phyloP scores from a whole-genome alignment of 176 grass and related monocot species.

The Aegilops longissima region DNA sequence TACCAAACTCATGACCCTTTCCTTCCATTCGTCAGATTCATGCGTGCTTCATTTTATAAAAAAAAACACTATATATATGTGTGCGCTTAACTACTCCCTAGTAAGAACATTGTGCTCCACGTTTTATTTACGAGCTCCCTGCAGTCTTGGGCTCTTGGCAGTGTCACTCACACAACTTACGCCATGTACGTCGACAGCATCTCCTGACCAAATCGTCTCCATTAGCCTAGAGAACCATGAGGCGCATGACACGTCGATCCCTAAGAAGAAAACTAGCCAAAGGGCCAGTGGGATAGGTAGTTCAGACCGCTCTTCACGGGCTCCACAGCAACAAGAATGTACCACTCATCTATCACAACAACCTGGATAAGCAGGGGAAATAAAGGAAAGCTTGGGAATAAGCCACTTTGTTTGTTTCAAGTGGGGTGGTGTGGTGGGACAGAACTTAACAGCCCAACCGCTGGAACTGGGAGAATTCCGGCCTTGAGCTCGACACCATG shows the following conservation, averaged over 20 bases:
- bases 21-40: background rate
- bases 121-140: background rate
- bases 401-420: background rate
- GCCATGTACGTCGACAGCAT: background rate
- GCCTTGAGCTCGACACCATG: constrained; percentile 24
- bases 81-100: background rate
- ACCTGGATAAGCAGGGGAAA: no score
- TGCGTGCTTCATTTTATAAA: background rate
- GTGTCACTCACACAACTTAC: background rate
- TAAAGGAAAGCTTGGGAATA: background rate
- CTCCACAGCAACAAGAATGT: background rate
- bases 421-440: constrained; percentile 21
- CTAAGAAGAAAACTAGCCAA: background rate
- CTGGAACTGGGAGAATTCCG: background rate
- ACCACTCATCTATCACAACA: background rate
- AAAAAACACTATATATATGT: no score
- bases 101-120: background rate
- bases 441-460: constrained; percentile 40
- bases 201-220: constrained; percentile 19
- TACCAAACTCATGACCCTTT: background rate
- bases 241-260: constrained; percentile 3
- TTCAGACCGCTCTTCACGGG: background rate
- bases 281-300: background rate
- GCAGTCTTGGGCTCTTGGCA: background rate
- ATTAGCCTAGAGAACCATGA: background rate